Percentiles rank a stretch among this genome's conserved stretches.
phyloP scores from a whole-genome alignment of 805 yeast genomes.

The Metschnikowia proteae region DNA sequence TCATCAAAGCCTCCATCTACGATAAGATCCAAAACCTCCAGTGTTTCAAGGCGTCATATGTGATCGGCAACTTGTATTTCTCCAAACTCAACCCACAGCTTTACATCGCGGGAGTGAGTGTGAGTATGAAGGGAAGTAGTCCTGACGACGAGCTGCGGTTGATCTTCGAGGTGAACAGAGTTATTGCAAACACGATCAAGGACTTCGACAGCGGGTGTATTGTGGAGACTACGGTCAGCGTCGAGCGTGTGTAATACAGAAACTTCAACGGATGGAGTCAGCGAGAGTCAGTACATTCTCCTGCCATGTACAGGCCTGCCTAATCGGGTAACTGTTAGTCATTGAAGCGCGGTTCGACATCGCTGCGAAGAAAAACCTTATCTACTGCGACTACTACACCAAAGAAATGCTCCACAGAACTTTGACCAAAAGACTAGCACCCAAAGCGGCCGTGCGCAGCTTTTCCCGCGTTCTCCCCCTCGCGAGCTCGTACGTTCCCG shows the following conservation, averaged over 20 bases:
- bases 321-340: slow-evolving; percentile 17
- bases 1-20: slow-evolving; percentile 38
- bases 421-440: neutral
- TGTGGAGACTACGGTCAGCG: slow-evolving; percentile 35
- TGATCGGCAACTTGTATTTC: slow-evolving; percentile 47
- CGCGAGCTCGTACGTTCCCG: slow-evolving; percentile 15
- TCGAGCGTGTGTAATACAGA: slow-evolving; percentile 7
- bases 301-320: slow-evolving; percentile 4
- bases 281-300: too few relatives aligned
- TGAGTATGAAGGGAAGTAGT: slow-evolving; percentile 65
- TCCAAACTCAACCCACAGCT: slow-evolving; percentile 62
- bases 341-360: slow-evolving; percentile 22
- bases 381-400: neutral
- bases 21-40: slow-evolving; percentile 47
- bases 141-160: slow-evolving; percentile 63
- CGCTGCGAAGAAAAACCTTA: neutral
- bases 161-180: slow-evolving; percentile 45
- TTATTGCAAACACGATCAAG: slow-evolving; percentile 35
- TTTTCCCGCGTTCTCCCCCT: neutral
- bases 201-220: slow-evolving; percentile 22
- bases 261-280: too few relatives aligned
- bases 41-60: slow-evolving; percentile 48
- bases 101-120: slow-evolving; percentile 51
- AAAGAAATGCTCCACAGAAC: slow-evolving; percentile 1
- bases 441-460: neutral